Base-by-base conservation (phyloP, 768 basidiomycete species). In the Candolleomyces eurysporus region DNA sequence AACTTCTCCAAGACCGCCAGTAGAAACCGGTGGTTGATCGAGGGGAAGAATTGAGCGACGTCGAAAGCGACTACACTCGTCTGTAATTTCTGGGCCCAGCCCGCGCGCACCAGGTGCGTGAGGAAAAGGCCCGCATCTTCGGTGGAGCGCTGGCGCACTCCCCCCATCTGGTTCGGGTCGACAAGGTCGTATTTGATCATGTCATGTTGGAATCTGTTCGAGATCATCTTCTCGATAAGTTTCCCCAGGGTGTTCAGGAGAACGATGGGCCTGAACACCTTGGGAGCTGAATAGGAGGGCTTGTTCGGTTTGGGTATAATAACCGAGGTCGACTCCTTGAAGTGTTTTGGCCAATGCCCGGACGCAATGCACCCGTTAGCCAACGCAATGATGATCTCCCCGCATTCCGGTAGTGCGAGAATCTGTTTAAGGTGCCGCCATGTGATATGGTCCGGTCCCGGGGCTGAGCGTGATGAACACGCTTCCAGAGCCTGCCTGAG, bases 251-350 rank as follows among this genome's bases (percentile, higher is more conserved):
- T 62, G 42, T 62, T 59, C 21, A 62, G 51, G 3, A 62, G 50
- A 3, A 62, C 50, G 22, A 62, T 62, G 5, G 42, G 60, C 6
- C 53, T 13, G 30, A 55, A 54, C n/a, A 17, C 42, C 26, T 48
- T 55, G 14, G 60, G 45, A 14, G 60, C 32, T 2, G 45, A 56
- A 36, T 55, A 61, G 51, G 51, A 57, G 19, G 57, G 57, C 57
- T 63, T 64, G 5, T 53, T 60, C 16, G 64, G 63, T 36, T 63
- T 67, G 9, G 57, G 59, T 31, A 67, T 67, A 32, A 64, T 64
- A 22, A 67, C 62, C 16, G 50, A 67, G 14, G 49, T 9, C 9
- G 61, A 64, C 21, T 61, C 58, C 62, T 67, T 67, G 42, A 64
- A 64, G 22, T 54, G 51, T 8, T 32, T 26, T 4, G 30, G 51